phyloP scores from a whole-genome alignment of 495 filamentous ascomycete genomes.

The Extremus antarcticus region DNA sequence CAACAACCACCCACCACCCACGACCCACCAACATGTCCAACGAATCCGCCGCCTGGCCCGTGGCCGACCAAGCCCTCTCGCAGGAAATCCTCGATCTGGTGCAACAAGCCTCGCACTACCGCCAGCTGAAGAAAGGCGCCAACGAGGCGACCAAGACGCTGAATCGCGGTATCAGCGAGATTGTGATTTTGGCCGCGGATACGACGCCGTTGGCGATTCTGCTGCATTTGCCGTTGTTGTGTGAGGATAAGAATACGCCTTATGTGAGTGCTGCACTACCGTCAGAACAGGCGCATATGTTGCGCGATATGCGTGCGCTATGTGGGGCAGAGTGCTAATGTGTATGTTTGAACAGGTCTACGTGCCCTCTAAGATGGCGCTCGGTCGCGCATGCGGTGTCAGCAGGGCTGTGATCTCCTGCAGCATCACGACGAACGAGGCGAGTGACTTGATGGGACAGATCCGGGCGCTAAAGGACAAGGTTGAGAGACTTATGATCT shows the following conservation, averaged over 20 bases:
- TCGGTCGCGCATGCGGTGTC: conserved; percentile 79
- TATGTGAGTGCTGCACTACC: conserved; percentile 17
- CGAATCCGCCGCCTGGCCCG: conserved; percentile 61
- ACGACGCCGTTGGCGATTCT: conserved; percentile 79
- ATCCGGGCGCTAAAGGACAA: conserved; percentile 82
- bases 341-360: conserved; percentile 47
- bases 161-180: conserved; percentile 78
- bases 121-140: conserved; percentile 81
- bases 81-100: conserved; percentile 77
- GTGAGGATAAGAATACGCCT: conserved; percentile 56
- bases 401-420: conserved; percentile 75
- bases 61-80: conserved; percentile 70
- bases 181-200: conserved; percentile 82
- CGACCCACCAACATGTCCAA: conserved; percentile 17
- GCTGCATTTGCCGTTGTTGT: conserved; percentile 80
- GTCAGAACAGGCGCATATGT: too few species aligned
- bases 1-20: conserved; percentile 2
- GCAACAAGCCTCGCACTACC: conserved; percentile 74
- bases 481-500: conserved; percentile 95
- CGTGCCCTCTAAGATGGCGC: conserved; percentile 55
- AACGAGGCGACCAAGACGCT: conserved; percentile 73
- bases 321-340: too few species aligned
- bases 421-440: conserved; percentile 88
- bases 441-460: conserved; percentile 71
- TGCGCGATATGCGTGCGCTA: too few species aligned